Percentiles rank a stretch among this genome's conserved stretches.
These are phyloP conservation scores for Aureobasidium sp. DNA, from an alignment of 2,329 filamentous ascomycete species.

Conservation along the genomic window DNA sequence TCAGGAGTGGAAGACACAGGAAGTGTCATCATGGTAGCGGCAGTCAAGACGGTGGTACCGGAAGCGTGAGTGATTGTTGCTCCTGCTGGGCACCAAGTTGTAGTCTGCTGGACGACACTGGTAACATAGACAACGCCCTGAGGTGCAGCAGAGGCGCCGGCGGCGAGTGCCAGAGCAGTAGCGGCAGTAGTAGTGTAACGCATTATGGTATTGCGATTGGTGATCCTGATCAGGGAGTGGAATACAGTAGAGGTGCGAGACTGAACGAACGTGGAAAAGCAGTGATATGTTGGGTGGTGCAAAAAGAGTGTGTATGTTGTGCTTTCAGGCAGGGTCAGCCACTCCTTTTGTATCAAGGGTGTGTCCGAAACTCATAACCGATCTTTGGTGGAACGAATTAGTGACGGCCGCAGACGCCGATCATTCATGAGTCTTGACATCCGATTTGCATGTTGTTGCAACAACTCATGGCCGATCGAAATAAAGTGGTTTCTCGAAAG, in stretches of 20 bases:
- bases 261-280: too few species aligned
- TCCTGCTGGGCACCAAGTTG: constrained; percentile 4
- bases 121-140: constrained; percentile 11
- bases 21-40: not conserved
- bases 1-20: not conserved
- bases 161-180: constrained; percentile 8
- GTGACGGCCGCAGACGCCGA: too few species aligned
- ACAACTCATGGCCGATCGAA: not conserved
- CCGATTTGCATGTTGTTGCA: too few species aligned
- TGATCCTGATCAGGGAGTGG: too few species aligned
- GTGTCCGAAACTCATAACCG: too few species aligned
- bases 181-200: constrained; percentile 7
- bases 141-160: not conserved
- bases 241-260: too few species aligned
- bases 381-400: too few species aligned
- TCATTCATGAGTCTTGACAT: too few species aligned
- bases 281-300: too few species aligned
- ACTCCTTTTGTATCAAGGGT: too few species aligned
- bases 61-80: not conserved
- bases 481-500: not conserved
- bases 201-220: constrained; percentile 1
- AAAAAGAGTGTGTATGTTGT: too few species aligned
- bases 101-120: constrained; percentile 1
- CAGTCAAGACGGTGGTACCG: constrained; percentile 12
- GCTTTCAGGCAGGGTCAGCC: too few species aligned